Evolutionary conservation across 768 basidiomycete genomes (phyloP), one percentile per base, ranked within the genome.

Genomic region (Leccinum subtestaceum): DNA sequence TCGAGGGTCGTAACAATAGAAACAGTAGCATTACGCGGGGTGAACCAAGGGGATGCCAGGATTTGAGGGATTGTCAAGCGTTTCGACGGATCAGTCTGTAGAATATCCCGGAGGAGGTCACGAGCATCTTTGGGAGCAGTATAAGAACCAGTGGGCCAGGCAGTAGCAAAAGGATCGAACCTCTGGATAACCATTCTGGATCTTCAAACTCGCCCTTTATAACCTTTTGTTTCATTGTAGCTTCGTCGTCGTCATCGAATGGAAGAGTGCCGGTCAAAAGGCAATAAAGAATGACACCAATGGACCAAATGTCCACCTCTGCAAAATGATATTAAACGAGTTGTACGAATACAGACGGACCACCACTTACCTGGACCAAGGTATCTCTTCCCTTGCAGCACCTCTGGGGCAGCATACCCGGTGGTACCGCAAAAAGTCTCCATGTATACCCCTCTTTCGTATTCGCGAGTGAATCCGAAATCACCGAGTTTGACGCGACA

Each of bases 391-490:
- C 89, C 89, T 63, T 87, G 81, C 21, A 98, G 74, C 86, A 98
- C 96, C 75, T 97, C 95, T 2, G 95, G 95, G 27, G 91, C 84
- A 5, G 95, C 95, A 72, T 98, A 90, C 13, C 92, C 93, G 2
- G 95, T 96, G 10, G 95, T 97, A 10, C 95, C 95, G 68, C 95
- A 98, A 68, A 90, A 96, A 0, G 95, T 97, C 69, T 97, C 95
- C 82, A 98, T 85, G 31, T 89, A 79, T 2, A 75, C 68, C 2
- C 88, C 88, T 15, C 80, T 78, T 61, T 95, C 91, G 73, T 89
- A 96, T 75, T 96, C 95, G 38, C 95, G 81, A 12, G 94, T 95
- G 68, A 98, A 97, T 4, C 95, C 95, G 72, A 98, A 91, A 73
- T 98, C 95, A 3, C 94, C 93, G 12, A 98, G 83, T 73, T 97